Evolutionary conservation across 2,329 filamentous ascomycete species (phyloP).

Genomic region (Alternaria tenuissima): DNA sequence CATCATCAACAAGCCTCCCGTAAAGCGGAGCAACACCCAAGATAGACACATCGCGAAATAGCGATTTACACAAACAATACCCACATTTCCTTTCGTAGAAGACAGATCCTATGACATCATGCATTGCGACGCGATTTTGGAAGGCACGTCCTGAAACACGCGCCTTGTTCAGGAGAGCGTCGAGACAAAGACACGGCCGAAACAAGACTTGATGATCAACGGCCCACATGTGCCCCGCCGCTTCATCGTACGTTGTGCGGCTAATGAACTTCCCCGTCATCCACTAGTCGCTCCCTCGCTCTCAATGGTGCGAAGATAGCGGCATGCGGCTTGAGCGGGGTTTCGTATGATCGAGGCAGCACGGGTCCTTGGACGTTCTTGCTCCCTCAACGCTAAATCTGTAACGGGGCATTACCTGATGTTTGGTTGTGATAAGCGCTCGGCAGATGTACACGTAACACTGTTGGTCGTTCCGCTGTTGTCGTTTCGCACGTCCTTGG

Average conservation of each 20-base stretch:
- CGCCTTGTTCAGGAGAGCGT: neutral
- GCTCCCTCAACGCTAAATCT: conserved; percentile 1
- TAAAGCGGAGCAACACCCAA: neutral
- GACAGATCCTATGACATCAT: conserved; percentile 18
- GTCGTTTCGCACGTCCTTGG: conserved; percentile 17
- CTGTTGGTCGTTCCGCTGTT: conserved; percentile 10
- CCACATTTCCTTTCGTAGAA: conserved; percentile 1
- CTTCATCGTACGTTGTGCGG: conserved; percentile 4
- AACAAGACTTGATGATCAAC: conserved; percentile 11
- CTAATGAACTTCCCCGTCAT: conserved; percentile 7
- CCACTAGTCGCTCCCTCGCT: neutral
- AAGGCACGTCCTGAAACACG: neutral
- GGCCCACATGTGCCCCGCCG: conserved; percentile 4
- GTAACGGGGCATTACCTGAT: conserved; percentile 3
- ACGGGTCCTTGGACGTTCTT: neutral
- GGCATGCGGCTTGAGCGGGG: conserved; percentile 6
- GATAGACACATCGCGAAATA: conserved; percentile 11
- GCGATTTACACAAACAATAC: neutral
- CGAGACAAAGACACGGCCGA: conserved; percentile 4
- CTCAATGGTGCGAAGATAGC: conserved; percentile 11
- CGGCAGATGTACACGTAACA: conserved; percentile 16
- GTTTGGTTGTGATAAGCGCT: conserved; percentile 9
- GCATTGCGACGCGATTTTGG: neutral
- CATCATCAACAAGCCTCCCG: neutral
- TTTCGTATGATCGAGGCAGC: conserved; percentile 1